A percentile compares a stretch with the other conserved stretches of the same genome.
Evolutionary conservation across 78 protist genomes (phyloP).

Genomic region (Cavenderia fasciculata): DNA sequence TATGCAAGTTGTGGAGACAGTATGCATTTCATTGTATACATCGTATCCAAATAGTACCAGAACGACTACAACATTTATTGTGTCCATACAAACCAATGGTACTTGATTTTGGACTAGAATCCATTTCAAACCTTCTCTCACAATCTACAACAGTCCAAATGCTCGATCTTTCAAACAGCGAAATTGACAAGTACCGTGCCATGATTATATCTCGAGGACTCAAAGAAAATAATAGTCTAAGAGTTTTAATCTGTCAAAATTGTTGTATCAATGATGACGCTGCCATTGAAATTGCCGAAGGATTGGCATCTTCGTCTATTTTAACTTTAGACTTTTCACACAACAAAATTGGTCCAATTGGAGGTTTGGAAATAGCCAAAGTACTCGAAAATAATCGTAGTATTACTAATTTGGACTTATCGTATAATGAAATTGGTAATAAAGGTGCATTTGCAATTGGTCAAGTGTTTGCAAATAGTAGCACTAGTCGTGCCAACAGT

Average conservation of each 20-base stretch:
- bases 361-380: conserved; percentile 38
- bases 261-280: conserved; percentile 13
- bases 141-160: neutral
- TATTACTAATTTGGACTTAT: conserved; percentile 1
- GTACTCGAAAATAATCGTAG: neutral
- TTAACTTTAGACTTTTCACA: conserved; percentile 11
- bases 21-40: conserved; percentile 11
- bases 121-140: conserved; percentile 16
- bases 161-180: conserved; percentile 39
- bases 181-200: conserved; percentile 17
- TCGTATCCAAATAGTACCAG: conserved; percentile 30
- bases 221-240: neutral
- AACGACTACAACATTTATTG: conserved; percentile 10
- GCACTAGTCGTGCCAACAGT: conserved; percentile 12
- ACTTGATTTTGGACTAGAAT: conserved; percentile 12
- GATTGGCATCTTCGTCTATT: neutral
- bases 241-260: conserved; percentile 1
- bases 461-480: conserved; percentile 9
- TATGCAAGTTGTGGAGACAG: conserved; percentile 40
- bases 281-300: neutral
- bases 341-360: conserved; percentile 39
- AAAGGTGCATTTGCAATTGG: conserved; percentile 52
- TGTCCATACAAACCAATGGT: conserved; percentile 31
- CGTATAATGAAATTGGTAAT: conserved; percentile 63
- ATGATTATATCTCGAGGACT: neutral